Evolutionary conservation across 2,329 filamentous ascomycete species (phyloP).

Genomic region (Pezizomycotina sp.): DNA sequence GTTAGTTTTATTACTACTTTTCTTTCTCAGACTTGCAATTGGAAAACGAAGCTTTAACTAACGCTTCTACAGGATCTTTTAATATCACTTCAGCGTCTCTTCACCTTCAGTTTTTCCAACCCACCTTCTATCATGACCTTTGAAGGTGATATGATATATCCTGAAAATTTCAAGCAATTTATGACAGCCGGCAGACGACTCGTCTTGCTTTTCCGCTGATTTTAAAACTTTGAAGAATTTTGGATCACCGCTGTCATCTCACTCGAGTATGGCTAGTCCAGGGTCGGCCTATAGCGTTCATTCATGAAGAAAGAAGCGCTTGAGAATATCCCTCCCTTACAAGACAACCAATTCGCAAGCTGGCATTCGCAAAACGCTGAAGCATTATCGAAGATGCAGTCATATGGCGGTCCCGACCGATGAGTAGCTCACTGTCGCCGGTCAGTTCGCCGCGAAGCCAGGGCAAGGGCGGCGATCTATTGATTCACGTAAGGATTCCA

Average conservation of each 20-base stretch:
- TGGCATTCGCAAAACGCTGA: no score
- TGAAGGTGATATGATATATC: conserved; percentile 22
- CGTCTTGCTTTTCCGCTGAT: conserved; percentile 19
- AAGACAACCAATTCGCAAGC: no score
- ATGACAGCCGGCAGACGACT: conserved; percentile 21
- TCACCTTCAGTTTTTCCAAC: conserved; percentile 18
- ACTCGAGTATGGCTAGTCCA: conserved; percentile 17
- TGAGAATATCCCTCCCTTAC: no score
- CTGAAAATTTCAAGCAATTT: conserved; percentile 17
- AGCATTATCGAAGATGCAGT: no score
- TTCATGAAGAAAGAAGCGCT: conserved; percentile 20
- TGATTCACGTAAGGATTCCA: no score
- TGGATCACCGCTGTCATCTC: conserved; percentile 18
- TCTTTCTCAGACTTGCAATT: no score
- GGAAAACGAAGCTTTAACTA: no score
- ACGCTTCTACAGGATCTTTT: conserved; percentile 17
- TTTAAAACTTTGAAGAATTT: conserved; percentile 19
- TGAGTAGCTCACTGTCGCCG: no score
- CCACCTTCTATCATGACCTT: conserved; percentile 23
- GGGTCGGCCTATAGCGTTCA: conserved; percentile 19
- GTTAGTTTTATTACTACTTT: no score
- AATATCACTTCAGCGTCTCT: conserved; percentile 19
- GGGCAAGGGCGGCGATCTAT: no score
- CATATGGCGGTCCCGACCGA: no score
- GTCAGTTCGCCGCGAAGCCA: no score